Evolutionary conservation across 2,329 filamentous ascomycete species (phyloP).

Genomic region (Epicoccum sorghinum): DNA sequence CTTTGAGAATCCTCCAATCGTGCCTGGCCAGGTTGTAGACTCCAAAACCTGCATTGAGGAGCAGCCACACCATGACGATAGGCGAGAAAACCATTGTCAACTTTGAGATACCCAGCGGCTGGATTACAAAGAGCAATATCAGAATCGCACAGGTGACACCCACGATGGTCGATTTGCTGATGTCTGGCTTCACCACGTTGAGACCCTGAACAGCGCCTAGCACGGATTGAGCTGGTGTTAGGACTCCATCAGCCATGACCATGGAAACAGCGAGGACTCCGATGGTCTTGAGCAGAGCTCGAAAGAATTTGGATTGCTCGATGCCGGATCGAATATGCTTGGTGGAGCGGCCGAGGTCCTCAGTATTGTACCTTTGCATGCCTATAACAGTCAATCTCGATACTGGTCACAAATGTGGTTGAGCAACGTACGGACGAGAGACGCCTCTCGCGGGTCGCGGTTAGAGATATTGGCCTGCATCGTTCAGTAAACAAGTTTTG

Average conservation of each 20-base stretch:
- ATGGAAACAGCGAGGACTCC: conserved; percentile 71
- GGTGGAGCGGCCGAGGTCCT: conserved; percentile 61
- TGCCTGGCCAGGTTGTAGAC: conserved; percentile 58
- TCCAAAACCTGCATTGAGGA: conserved; percentile 67
- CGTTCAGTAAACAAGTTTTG: neutral
- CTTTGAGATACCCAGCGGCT: conserved; percentile 68
- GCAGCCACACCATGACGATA: conserved; percentile 70
- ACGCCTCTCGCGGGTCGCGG: conserved; percentile 62
- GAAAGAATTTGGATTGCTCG: conserved; percentile 61
- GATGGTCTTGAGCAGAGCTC: conserved; percentile 63
- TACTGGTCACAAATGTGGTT: neutral
- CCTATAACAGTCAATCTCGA: conserved; percentile 17
- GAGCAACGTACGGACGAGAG: conserved; percentile 53
- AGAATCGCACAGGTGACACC: conserved; percentile 70
- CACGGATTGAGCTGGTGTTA: conserved; percentile 73
- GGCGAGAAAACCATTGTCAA: conserved; percentile 69
- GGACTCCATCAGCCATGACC: conserved; percentile 70
- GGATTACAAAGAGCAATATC: conserved; percentile 66
- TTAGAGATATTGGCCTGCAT: conserved; percentile 63
- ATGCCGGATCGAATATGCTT: conserved; percentile 62
- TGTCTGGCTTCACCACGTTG: conserved; percentile 62
- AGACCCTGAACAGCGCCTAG: conserved; percentile 70
- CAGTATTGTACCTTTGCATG: conserved; percentile 64
- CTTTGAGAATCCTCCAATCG: conserved; percentile 58
- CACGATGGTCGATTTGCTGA: conserved; percentile 64